Evolutionary conservation across 1,139 yeast genomes (phyloP), one percentile per base, ranked within the genome.

Genomic region (Diutina catenulata): DNA sequence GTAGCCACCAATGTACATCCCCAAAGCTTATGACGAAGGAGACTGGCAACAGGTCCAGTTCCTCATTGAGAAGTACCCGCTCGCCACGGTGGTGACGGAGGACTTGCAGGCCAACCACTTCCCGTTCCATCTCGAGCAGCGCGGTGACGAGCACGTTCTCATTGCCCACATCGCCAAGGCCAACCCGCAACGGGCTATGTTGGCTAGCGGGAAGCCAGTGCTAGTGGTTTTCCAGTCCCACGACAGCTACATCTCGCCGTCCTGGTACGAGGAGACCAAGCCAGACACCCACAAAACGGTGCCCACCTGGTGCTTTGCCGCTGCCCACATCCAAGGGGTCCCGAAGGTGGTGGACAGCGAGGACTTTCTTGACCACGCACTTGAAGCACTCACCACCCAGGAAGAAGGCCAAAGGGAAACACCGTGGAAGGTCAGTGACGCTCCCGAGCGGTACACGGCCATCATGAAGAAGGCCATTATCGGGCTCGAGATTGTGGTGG

Each of bases 301-400:
- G 9, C 84, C 86, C 11, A 79, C 87, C 0, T 79, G 86, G 87
- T 79, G 74, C 52, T 79, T 73, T 56, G 76, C 74, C 2, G 57
- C 74, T 4, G 78, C 73, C 28, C 84, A 79, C 48, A 63, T 72
- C 31, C 59, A 71, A 40, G 86, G 86, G 3, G 64, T 53, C 33
- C 67, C 80, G 9, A 58, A 45, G 16, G 52, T 79, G 8, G 52
- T 72, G 15, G 68, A 63, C 38, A 75, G 71, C 43, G 53, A 57
- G 11, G 65, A 60, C 11, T 74, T 70, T 60, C 64, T 76, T 4
- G 51, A 69, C 39, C 43, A 52, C 2, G 79, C 73, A 48, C 55
- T 78, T 38, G 57, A 61, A 18, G 49, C 52, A 11, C 56, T 77
- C 38, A 68, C 78, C 3, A 54, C 60, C 43, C 70, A 68, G 47